These are phyloP conservation scores for Conringia planisiliqua DNA, from an alignment of 345 rosid species.

Conservation along the genomic window DNA sequence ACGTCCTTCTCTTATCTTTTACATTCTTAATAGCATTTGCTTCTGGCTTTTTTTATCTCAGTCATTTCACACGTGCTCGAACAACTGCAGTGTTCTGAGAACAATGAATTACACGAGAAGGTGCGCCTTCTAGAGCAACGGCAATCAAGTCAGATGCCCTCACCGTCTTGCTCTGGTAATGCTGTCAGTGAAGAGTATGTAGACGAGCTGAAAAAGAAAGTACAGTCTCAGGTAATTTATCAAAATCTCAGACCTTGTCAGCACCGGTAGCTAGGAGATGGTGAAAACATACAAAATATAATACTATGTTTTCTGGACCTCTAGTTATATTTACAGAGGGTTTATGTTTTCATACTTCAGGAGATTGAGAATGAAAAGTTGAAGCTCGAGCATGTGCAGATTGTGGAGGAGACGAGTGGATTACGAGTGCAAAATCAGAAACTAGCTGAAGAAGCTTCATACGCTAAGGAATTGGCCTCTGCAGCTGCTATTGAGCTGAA, in stretches of 20 bases:
- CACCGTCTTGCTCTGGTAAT: slow-evolving; percentile 41
- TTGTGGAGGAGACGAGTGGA: slow-evolving; percentile 80
- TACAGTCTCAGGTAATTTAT: slow-evolving; percentile 65
- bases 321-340: neutral
- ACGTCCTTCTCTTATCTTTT: neutral
- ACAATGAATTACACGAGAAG: slow-evolving; percentile 71
- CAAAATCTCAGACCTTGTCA: neutral
- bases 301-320: neutral
- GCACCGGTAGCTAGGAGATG: neutral
- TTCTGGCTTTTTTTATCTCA: neutral
- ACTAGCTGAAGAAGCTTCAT: slow-evolving; percentile 88
- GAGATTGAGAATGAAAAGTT: slow-evolving; percentile 77
- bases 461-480: slow-evolving; percentile 93
- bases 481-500: slow-evolving; percentile 98
- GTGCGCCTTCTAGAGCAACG: slow-evolving; percentile 58
- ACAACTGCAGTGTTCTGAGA: slow-evolving; percentile 62
- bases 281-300: neutral
- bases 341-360: slow-evolving; percentile 35
- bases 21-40: neutral
- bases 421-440: slow-evolving; percentile 75
- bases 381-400: slow-evolving; percentile 67
- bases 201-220: slow-evolving; percentile 68
- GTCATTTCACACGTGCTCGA: slow-evolving; percentile 1
- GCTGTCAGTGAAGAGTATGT: slow-evolving; percentile 44
- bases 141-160: slow-evolving; percentile 35